A percentile compares a stretch with the other conserved stretches of the same genome.
phyloP scores from a whole-genome alignment of 768 basidiomycete genomes.

The Pleurotus salmoneostramineus region DNA sequence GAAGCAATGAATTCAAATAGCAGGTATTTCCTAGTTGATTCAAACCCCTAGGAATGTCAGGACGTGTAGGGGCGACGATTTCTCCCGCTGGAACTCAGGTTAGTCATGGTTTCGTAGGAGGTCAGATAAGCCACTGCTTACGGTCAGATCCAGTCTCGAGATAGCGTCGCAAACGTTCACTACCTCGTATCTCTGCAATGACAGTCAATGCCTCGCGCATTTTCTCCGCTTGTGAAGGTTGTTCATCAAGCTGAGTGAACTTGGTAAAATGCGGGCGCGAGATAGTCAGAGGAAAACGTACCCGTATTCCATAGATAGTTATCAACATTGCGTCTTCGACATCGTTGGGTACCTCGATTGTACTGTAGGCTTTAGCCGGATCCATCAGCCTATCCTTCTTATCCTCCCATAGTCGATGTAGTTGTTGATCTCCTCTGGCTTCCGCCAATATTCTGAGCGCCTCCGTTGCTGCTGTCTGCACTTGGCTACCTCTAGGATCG shows the following conservation, averaged over 20 bases:
- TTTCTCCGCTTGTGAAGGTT: constrained; percentile 59
- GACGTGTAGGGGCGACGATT: constrained; percentile 41
- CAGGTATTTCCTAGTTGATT: constrained; percentile 90
- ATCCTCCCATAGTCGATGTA: constrained; percentile 50
- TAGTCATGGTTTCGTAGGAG: not conserved
- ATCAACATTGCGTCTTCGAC: constrained; percentile 77
- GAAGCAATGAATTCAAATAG: constrained; percentile 77
- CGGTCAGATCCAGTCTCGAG: constrained; percentile 68
- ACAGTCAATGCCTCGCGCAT: constrained; percentile 71
- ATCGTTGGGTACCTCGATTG: constrained; percentile 66
- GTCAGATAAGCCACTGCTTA: constrained; percentile 36
- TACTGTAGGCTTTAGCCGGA: constrained; percentile 65
- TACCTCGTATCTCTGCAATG: constrained; percentile 74
- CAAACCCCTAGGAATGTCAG: constrained; percentile 78
- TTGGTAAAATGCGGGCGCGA: not conserved
- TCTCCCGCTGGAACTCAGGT: constrained; percentile 56
- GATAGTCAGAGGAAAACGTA: constrained; percentile 24
- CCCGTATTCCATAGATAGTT: constrained; percentile 69
- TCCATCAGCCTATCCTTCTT: constrained; percentile 59
- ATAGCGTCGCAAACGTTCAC: constrained; percentile 64
- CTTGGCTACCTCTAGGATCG: constrained; percentile 46
- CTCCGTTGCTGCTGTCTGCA: constrained; percentile 56
- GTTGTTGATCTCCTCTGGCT: constrained; percentile 43
- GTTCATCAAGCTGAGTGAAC: constrained; percentile 59
- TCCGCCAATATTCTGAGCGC: constrained; percentile 71